These are phyloP conservation scores for Metarhizium guizhouense DNA, from an alignment of 2,329 filamentous ascomycete genomes.

Conservation along the genomic window DNA sequence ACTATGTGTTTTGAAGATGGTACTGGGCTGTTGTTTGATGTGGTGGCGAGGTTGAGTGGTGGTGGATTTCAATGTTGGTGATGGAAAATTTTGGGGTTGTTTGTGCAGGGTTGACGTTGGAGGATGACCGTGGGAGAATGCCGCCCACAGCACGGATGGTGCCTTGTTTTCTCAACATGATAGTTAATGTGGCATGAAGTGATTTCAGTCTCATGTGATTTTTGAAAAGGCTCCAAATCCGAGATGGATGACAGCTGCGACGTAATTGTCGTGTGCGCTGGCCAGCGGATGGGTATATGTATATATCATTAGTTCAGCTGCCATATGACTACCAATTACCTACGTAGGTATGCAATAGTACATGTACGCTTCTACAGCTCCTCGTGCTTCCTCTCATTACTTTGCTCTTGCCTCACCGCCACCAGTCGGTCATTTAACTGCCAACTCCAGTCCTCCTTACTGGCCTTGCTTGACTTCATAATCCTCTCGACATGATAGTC, in stretches of 20 bases:
- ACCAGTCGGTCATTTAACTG: conserved; percentile 29
- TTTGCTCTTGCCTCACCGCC: conserved; percentile 17
- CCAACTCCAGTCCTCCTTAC: conserved; percentile 36
- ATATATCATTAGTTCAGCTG: too few relatives aligned
- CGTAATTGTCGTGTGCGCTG: too few relatives aligned
- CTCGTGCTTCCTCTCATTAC: conserved; percentile 15
- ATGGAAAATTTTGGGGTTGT: neutral
- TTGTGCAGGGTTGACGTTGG: neutral
- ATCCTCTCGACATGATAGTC: conserved; percentile 41
- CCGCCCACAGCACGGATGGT: neutral
- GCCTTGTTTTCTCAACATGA: too few relatives aligned
- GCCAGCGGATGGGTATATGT: neutral
- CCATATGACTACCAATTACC: neutral
- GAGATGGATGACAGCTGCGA: too few relatives aligned
- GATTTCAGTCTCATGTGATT: too few relatives aligned
- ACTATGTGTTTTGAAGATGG: neutral
- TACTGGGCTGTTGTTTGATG: neutral
- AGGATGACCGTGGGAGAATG: neutral
- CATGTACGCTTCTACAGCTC: conserved; percentile 21
- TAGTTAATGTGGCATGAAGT: too few relatives aligned
- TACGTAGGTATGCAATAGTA: neutral
- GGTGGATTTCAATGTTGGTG: neutral
- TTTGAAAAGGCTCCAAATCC: too few relatives aligned
- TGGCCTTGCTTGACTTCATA: conserved; percentile 25
- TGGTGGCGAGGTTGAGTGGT: neutral